Evolutionary conservation across 2,329 filamentous ascomycete genomes (phyloP).

Genomic region (Orbilia oligospora): DNA sequence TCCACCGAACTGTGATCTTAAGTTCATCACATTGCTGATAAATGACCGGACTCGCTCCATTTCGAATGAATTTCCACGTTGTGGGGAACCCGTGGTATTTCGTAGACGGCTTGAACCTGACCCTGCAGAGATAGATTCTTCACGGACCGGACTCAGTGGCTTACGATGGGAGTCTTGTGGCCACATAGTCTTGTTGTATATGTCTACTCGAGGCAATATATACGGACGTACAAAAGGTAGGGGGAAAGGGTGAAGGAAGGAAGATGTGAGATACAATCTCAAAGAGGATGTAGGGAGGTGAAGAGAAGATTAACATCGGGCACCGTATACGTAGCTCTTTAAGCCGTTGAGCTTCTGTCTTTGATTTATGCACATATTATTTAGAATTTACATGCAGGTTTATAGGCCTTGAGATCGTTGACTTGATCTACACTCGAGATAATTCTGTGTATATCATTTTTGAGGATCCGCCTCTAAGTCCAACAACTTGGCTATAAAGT

Average conservation of each 20-base stretch:
- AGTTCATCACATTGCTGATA: neutral
- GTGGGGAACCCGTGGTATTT: slow-evolving; percentile 2
- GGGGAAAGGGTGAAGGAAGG: slow-evolving; percentile 5
- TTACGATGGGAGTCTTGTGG: neutral
- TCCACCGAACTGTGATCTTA: neutral
- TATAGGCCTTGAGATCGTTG: too few relatives aligned
- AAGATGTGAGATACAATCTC: neutral
- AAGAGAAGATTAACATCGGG: neutral
- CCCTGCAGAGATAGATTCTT: slow-evolving; percentile 44
- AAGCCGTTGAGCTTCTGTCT: neutral
- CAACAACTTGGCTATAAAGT: too few relatives aligned
- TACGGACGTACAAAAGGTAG: neutral
- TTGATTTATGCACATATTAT: neutral
- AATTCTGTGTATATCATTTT: too few relatives aligned
- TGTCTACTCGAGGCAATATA: neutral
- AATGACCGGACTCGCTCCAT: slow-evolving; percentile 15
- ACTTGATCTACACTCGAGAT: too few relatives aligned
- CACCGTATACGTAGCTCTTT: neutral
- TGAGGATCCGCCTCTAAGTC: too few relatives aligned
- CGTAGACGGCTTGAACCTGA: neutral
- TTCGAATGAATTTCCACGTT: slow-evolving; percentile 5
- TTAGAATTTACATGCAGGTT: too few relatives aligned
- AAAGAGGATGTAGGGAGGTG: neutral
- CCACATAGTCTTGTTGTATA: slow-evolving; percentile 31
- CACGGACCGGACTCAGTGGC: slow-evolving; percentile 44